These are phyloP conservation scores for Kentomonas sorsogonicus DNA, from an alignment of 208 protist genomes.

Conservation along the genomic window DNA sequence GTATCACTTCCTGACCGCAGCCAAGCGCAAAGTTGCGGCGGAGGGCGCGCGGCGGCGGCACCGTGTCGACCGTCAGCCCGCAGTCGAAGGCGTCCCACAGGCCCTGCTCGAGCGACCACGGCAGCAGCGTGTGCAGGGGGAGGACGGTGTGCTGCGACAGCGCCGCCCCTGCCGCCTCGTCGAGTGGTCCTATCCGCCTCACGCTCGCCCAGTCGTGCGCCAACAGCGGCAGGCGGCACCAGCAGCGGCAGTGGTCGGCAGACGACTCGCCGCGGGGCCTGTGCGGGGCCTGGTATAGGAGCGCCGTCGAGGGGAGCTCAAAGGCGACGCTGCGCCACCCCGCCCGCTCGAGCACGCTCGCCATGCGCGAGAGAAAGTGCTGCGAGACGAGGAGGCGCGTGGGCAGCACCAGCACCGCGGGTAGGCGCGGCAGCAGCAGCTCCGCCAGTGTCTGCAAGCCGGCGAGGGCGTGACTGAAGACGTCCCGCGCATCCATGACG, in stretches of 20 bases:
- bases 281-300: not conserved
- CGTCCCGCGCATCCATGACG: conserved; percentile 14
- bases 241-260: conserved; percentile 10
- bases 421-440: conserved; percentile 16
- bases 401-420: conserved; percentile 41
- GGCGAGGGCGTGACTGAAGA: conserved; percentile 18
- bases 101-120: conserved; percentile 28
- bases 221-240: conserved; percentile 34
- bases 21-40: not conserved
- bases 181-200: not conserved
- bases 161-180: not conserved
- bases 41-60: conserved; percentile 20
- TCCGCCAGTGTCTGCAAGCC: conserved; percentile 16
- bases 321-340: conserved; percentile 28
- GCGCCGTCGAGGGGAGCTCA: conserved; percentile 35
- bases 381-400: conserved; percentile 55
- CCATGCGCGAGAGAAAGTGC: conserved; percentile 32
- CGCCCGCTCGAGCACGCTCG: conserved; percentile 12
- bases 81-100: conserved; percentile 27
- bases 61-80: conserved; percentile 36
- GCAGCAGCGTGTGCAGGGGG: conserved; percentile 50
- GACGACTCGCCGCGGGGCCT: not conserved
- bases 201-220: conserved; percentile 22
- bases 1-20: no score
- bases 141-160: conserved; percentile 23